A percentile compares a stretch with the other conserved stretches of the same genome.
phyloP scores from a whole-genome alignment of 352 stramenopile genomes.

The Thraustochytrium striatum region DNA sequence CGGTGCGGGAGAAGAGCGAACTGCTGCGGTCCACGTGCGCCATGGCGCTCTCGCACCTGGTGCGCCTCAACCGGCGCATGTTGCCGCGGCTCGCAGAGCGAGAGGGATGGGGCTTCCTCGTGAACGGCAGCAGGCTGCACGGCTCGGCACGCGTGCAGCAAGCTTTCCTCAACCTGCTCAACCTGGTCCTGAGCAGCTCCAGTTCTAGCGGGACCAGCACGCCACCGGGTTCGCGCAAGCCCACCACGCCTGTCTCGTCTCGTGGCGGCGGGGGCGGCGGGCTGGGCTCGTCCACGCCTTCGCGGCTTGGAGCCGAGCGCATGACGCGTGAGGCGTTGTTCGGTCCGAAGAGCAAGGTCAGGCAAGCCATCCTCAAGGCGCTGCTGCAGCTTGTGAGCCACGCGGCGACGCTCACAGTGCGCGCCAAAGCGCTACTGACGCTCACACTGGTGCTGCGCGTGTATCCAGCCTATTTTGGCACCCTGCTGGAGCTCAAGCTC shows the following conservation, averaged over 20 bases:
- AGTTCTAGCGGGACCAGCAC: neutral
- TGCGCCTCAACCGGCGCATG: constrained; percentile 26
- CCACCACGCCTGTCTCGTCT: neutral
- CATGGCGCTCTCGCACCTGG: constrained; percentile 32
- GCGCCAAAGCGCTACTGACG: constrained; percentile 26
- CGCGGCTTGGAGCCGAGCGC: constrained; percentile 22
- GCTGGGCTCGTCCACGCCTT: neutral
- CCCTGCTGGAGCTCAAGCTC: constrained; percentile 20
- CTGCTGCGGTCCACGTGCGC: constrained; percentile 33
- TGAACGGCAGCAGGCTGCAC: constrained; percentile 39
- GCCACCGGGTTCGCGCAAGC: neutral
- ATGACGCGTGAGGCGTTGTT: constrained; percentile 28
- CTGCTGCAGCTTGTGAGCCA: constrained; percentile 41
- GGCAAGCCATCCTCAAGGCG: neutral
- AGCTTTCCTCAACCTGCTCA: constrained; percentile 35
- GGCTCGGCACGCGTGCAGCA: constrained; percentile 30
- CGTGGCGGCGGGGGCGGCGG: neutral
- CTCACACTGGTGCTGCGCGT: constrained; percentile 27
- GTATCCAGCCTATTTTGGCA: neutral
- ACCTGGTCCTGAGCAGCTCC: constrained; percentile 17
- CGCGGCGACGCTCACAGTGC: constrained; percentile 7
- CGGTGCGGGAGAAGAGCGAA: constrained; percentile 30
- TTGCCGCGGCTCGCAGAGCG: constrained; percentile 29
- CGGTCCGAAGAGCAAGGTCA: neutral
- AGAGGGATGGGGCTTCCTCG: constrained; percentile 31